Conservation (phyloP, 331 rosid species). For the Phaseolus coccineus region DNA sequence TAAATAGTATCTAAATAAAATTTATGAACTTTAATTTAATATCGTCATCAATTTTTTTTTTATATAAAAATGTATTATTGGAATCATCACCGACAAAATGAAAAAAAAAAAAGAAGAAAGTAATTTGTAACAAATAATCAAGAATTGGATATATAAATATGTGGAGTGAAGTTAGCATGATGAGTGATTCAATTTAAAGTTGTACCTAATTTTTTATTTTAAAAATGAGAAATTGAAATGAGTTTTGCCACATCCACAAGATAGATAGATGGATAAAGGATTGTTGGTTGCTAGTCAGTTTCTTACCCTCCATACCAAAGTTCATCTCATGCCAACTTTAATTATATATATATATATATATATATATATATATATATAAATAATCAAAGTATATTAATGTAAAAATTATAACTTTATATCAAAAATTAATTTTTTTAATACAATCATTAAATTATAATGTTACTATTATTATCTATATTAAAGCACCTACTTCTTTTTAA, state of each 20-base stretch:
- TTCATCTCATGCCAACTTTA: constrained; percentile 28
- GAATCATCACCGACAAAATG: neutral
- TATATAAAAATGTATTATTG: neutral
- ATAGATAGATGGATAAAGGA: neutral
- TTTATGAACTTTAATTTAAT: neutral
- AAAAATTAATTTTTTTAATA: too few species aligned
- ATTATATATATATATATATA: too few species aligned
- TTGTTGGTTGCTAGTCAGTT: constrained; percentile 55
- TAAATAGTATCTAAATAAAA: neutral
- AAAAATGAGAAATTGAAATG: neutral
- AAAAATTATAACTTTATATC: too few species aligned
- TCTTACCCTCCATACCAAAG: constrained; percentile 48
- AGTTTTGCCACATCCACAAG: constrained; percentile 43
- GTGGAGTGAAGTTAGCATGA: constrained; percentile 11
- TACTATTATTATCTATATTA: too few species aligned
- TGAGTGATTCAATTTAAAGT: neutral
- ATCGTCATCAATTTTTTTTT: neutral
- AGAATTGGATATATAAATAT: too few species aligned
- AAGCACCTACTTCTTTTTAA: too few species aligned
- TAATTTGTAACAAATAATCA: too few species aligned
- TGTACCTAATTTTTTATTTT: neutral
- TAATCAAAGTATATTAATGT: too few species aligned
- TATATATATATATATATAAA: too few species aligned
- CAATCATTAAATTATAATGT: too few species aligned
- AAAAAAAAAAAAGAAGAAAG: too few species aligned